phyloP scores from a whole-genome alignment of 2,329 filamentous ascomycete species.

The Ophiocordyceps australis region DNA sequence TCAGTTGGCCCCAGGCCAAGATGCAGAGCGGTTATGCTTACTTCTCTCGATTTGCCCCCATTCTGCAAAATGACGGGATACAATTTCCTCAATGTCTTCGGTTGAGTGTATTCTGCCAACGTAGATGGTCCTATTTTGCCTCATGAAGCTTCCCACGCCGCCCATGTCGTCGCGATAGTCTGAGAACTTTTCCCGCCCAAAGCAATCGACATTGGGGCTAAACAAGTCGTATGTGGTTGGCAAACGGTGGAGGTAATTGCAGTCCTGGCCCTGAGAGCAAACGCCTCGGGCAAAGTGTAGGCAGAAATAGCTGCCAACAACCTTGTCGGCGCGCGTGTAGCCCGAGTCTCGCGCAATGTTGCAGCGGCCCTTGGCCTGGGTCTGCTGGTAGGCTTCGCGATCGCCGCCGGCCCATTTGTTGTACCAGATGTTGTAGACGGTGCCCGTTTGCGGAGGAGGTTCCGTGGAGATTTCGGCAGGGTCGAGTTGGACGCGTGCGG shows the following conservation, averaged over 20 bases:
- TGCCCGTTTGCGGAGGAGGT: conserved; percentile 80
- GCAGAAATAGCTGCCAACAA: conserved; percentile 77
- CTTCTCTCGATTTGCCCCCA: conserved; percentile 84
- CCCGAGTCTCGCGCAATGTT: conserved; percentile 66
- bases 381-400: conserved; percentile 77
- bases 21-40: no score
- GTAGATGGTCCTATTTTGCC: conserved; percentile 88
- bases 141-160: conserved; percentile 83
- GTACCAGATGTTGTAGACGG: conserved; percentile 82
- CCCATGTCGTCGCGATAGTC: conserved; percentile 98
- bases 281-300: conserved; percentile 73
- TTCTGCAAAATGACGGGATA: conserved; percentile 87
- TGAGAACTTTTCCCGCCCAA: conserved; percentile 70
- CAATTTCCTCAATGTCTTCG: conserved; percentile 93
- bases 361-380: conserved; percentile 74
- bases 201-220: conserved; percentile 88
- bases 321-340: conserved; percentile 60
- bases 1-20: neutral
- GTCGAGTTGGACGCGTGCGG: conserved; percentile 82
- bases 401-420: conserved; percentile 97
- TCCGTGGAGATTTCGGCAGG: conserved; percentile 66
- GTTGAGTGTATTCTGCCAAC: conserved; percentile 87
- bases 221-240: conserved; percentile 79
- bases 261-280: conserved; percentile 78
- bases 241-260: conserved; percentile 81